These are phyloP conservation scores for Starmerella potacharoeniae DNA, from an alignment of 805 yeast species.

Conservation along the genomic window DNA sequence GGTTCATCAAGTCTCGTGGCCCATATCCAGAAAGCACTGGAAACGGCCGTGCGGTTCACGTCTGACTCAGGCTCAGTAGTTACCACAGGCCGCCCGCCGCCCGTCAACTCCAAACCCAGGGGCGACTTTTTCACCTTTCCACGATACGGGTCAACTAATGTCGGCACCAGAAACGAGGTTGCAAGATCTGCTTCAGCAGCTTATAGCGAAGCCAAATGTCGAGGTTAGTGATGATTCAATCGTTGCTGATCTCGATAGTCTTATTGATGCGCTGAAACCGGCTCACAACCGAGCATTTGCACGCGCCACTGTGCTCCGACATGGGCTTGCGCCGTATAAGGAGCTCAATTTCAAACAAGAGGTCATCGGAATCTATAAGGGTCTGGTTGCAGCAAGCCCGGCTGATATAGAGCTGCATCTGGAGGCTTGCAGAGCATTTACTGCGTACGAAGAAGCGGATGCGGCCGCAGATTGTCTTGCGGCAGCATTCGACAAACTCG, in stretches of 20 bases:
- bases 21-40: no score
- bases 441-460: constrained; percentile 27
- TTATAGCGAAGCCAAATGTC: not conserved
- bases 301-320: not conserved
- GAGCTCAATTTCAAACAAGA: not conserved
- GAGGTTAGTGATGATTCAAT: not conserved
- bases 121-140: not conserved
- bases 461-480: constrained; percentile 21
- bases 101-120: not conserved
- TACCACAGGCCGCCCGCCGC: not conserved
- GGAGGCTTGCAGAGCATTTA: constrained; percentile 49
- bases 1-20: no score
- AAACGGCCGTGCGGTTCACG: no score
- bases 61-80: not conserved
- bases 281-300: not conserved
- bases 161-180: not conserved
- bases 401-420: constrained; percentile 38
- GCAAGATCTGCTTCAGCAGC: not conserved
- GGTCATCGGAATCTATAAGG: constrained; percentile 14
- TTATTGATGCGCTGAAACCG: not conserved
- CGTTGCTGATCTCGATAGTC: not conserved
- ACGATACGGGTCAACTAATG: not conserved
- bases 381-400: constrained; percentile 30
- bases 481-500: constrained; percentile 10
- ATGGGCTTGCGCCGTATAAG: not conserved